Conservation (phyloP, 495 filamentous ascomycete genomes). For the Aspergillus carlsbadensis region DNA sequence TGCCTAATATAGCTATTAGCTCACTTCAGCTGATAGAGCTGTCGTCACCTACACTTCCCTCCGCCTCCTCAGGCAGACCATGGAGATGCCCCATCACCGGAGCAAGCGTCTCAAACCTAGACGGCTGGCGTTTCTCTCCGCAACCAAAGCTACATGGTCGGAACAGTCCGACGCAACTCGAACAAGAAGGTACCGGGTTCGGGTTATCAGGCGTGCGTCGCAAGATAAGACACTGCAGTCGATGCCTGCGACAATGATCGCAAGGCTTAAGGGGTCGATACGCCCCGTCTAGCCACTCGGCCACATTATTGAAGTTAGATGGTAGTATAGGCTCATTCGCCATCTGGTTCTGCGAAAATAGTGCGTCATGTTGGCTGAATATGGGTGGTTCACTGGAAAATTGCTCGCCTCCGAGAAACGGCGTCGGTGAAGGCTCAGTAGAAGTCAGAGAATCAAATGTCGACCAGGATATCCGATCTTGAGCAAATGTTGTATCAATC, state of each 20-base stretch:
- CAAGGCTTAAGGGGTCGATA: slow-evolving; percentile 41
- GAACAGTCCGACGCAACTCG: slow-evolving; percentile 74
- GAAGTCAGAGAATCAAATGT: neutral
- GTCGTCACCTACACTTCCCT: slow-evolving; percentile 14
- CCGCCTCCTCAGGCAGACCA: slow-evolving; percentile 36
- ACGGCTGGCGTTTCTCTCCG: slow-evolving; percentile 43
- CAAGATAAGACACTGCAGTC: slow-evolving; percentile 46
- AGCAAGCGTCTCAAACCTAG: slow-evolving; percentile 44
- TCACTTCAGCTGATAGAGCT: neutral
- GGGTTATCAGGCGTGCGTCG: slow-evolving; percentile 45
- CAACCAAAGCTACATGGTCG: slow-evolving; percentile 66
- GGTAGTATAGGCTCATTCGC: neutral
- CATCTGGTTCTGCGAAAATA: neutral
- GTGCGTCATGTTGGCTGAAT: neutral
- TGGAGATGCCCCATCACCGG: slow-evolving; percentile 44
- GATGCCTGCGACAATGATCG: slow-evolving; percentile 40
- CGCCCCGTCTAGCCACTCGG: slow-evolving; percentile 45
- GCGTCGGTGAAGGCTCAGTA: neutral
- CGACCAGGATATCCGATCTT: neutral
- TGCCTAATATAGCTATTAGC: neutral
- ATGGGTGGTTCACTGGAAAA: neutral
- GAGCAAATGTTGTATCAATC: neutral
- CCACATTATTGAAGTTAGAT: slow-evolving; percentile 27
- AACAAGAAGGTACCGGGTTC: slow-evolving; percentile 64
- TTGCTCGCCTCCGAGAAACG: neutral